Evolutionary conservation across 2,329 filamentous ascomycete genomes (phyloP), one percentile per base, ranked within the genome.

Genomic region (Botrytis pseudocinerea): DNA sequence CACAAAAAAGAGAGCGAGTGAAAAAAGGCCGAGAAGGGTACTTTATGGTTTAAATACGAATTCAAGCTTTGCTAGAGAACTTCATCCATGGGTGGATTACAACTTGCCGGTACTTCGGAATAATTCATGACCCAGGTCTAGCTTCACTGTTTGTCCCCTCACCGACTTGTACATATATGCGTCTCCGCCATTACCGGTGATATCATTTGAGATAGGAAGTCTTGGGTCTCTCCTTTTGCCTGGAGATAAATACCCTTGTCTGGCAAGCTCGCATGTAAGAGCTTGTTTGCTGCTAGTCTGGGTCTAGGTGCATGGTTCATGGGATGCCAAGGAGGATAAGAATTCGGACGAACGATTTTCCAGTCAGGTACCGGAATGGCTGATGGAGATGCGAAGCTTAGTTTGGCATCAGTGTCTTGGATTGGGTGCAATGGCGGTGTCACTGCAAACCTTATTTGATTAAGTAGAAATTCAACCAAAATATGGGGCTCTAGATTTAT

Each of bases 21-120:
- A 20, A 14, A n/a, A 12, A 35, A 9, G 10, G 3, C 20, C 6
- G 18, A 42, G 48, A 28, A 69, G 48, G n/a, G n/a, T n/a, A 6
- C 65, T 57, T 68, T 32, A 42, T 57, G 10, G 25, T 57, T 57
- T 57, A 57, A 32, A 57, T 57, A 42, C n/a, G 18, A 35, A 57
- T 42, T n/a, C 18, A 32, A 57, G 48, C 18, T 42, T 42, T 42
- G 35, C 25, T 28, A 1, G 14, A 40, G 40, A 32, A 63, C 25
- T 32, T 46, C 62, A 48, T 65, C 42, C 28, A 48, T 44, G 28
- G 51, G 64, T 28, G 64, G 4, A 51, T 28, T 38, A 22, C 42
- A 54, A n/a, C 25, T 57, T 68, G 48, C 42, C 32, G 12, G 42
- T 42, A 42, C 69, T 51, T 70, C 69, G 59, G 59, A 64, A 54